phyloP scores from a whole-genome alignment of 73 alveolate species.

The Tetrahymena elliotti region DNA sequence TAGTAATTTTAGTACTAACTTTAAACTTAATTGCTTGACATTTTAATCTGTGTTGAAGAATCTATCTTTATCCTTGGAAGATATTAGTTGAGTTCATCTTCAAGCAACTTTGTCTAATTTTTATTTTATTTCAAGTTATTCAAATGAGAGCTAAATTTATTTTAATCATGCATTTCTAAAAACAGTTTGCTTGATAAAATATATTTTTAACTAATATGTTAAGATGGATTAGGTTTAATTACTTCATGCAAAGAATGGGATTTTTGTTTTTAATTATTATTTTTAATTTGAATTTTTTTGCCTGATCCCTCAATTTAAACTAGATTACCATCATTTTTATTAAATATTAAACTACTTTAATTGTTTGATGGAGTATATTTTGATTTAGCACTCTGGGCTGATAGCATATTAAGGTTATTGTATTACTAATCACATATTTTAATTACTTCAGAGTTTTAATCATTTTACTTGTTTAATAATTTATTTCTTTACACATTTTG shows the following conservation, averaged over 20 bases:
- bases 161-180: background rate
- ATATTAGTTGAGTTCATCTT: background rate
- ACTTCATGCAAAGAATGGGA: background rate
- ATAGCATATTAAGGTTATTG: background rate
- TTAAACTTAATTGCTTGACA: background rate
- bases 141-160: background rate
- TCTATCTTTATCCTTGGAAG: background rate
- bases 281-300: background rate
- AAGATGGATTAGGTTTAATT: background rate
- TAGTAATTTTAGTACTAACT: background rate
- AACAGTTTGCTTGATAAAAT: background rate
- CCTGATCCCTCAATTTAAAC: too few species aligned
- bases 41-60: background rate
- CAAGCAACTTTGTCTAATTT: background rate
- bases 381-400: background rate
- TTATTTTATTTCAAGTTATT: background rate
- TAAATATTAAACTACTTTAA: too few species aligned
- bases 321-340: too few species aligned
- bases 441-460: background rate
- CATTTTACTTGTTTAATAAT: background rate
- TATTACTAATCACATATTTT: background rate
- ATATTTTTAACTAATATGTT: background rate
- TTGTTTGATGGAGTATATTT: background rate
- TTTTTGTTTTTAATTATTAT: background rate
- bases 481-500: too few species aligned